Evolutionary conservation across 305 asterid genomes (phyloP), one percentile per base, ranked within the genome.

Genomic region (Solanum chacoense): DNA sequence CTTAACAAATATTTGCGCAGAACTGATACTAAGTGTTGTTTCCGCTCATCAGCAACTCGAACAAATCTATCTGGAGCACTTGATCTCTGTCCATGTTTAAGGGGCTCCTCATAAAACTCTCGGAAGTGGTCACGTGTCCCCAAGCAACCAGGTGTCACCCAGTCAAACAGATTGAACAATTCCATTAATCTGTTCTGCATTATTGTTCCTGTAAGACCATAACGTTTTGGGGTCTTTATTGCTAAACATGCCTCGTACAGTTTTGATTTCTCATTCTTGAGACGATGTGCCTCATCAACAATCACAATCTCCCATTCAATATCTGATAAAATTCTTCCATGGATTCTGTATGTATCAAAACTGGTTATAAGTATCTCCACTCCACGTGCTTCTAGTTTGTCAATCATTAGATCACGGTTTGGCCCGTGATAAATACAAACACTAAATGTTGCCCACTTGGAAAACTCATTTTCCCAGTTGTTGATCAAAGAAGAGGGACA

Each of bases 171-270:
- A 92, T 95, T 97, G 90, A 95, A 97, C 35, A 97, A 85, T 88
- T 97, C 99, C 99, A 95, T 96, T 67, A 97, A 92, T 87, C 96
- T 97, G 92, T 97, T 97, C 93, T 96, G 99, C 98, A 97, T 94
- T 86, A 96, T 91, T 29, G 99, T 97, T 88, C 99, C 99, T 5
- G 99, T 97, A 16, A 97, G 97, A 87, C 99, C 99, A 86, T 95
- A 96, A 31, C 99, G 96, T 87, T 93, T 96, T 84, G 50, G 92
- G 90, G 99, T 97, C 91, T 89, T 95, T 67, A 97, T 94, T 90
- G 91, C 93, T 92, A 93, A 89, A 87, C 98, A 95, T 8, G 95
- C 97, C 84, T 86, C 86, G 83, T 97, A 96, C 24, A 97, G 98
- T 90, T 97, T 97, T 36, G 99, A 95, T 85, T 95, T 97, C 87